Evolutionary conservation across 208 protist genomes (phyloP).

Genomic region (Trypanosoma brucei): DNA sequence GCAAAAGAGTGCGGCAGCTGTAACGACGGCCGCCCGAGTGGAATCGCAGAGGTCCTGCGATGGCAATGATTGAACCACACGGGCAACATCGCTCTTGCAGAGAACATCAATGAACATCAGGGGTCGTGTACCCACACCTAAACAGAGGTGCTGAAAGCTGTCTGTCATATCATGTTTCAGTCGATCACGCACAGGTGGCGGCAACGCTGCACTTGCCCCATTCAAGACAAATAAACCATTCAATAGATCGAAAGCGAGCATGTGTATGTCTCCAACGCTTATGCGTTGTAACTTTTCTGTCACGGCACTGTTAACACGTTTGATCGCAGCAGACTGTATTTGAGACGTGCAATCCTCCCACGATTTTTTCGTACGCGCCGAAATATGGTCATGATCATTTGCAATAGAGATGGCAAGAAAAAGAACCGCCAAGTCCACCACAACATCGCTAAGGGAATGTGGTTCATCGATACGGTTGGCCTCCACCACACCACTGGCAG

Average conservation of each 20-base stretch:
- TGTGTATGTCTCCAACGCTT: not conserved
- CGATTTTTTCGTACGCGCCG: not conserved
- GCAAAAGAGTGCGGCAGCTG: constrained; percentile 21
- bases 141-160: constrained; percentile 17
- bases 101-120: constrained; percentile 21
- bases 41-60: constrained; percentile 17
- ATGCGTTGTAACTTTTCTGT: not conserved
- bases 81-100: constrained; percentile 16
- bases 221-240: constrained; percentile 14
- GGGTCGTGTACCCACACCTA: constrained; percentile 2
- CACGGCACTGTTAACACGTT: constrained; percentile 1
- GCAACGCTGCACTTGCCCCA: constrained; percentile 9
- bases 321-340: not conserved
- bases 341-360: constrained; percentile 14
- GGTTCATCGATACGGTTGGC: constrained; percentile 1
- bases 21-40: constrained; percentile 16
- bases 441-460: constrained; percentile 10
- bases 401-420: constrained; percentile 13
- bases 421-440: constrained; percentile 17
- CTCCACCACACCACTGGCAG: not conserved
- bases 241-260: constrained; percentile 15
- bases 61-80: constrained; percentile 11
- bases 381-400: not conserved
- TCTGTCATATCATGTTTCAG: constrained; percentile 6
- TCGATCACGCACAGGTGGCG: constrained; percentile 10